phyloP scores from a whole-genome alignment of 2,329 filamentous ascomycete species.

The Ilyonectria robusta region DNA sequence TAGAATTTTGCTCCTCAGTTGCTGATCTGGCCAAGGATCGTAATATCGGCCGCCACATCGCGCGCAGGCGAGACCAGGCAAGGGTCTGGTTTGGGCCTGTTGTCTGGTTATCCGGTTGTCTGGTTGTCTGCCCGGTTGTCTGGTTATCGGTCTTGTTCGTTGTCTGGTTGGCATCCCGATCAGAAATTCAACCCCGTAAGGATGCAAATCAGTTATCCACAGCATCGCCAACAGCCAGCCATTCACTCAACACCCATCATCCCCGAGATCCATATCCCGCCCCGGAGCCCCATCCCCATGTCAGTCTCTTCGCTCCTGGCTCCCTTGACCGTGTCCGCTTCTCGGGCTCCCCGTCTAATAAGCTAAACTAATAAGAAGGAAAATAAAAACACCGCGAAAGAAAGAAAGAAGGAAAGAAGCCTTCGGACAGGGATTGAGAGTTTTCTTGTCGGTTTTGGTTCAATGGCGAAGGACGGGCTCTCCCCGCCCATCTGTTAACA shows the following conservation, averaged over 20 bases:
- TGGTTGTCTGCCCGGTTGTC: neutral
- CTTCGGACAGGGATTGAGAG: neutral
- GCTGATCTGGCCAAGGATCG: constrained; percentile 1
- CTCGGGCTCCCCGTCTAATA: neutral
- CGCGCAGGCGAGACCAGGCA: neutral
- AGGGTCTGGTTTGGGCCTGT: neutral
- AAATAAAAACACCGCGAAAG: neutral
- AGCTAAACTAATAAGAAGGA: neutral
- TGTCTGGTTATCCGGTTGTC: neutral
- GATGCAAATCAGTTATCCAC: constrained; percentile 2
- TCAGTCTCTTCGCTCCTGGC: neutral
- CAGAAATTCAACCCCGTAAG: neutral
- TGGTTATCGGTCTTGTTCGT: neutral
- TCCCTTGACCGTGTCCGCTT: neutral
- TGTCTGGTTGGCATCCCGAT: neutral
- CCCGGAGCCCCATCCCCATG: neutral
- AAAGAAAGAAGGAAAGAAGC: neutral
- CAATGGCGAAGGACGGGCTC: neutral
- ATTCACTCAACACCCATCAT: constrained; percentile 1
- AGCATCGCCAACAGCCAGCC: neutral
- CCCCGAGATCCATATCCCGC: constrained; percentile 9
- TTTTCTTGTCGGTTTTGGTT: neutral
- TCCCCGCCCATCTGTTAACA: constrained; percentile 2
- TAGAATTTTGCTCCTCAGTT: neutral
- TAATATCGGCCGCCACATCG: constrained; percentile 9